phyloP scores from a whole-genome alignment of 2,329 filamentous ascomycete species.

The Dactylella cylindrospora region DNA sequence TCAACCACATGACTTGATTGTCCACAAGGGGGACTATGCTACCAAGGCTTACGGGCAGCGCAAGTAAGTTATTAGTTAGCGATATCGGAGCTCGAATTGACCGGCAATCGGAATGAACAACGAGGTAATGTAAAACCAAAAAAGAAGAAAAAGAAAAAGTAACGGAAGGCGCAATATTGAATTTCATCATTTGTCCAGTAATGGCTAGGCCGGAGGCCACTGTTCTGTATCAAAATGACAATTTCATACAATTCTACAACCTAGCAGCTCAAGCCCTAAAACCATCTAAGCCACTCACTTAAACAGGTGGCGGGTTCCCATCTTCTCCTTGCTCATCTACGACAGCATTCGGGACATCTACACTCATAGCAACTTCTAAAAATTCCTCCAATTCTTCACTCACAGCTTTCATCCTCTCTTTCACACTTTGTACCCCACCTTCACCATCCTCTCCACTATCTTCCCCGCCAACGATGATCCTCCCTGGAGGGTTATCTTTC shows the following conservation, averaged over 20 bases:
- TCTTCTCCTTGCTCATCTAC: slow-evolving; percentile 34
- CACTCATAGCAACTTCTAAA: slow-evolving; percentile 81
- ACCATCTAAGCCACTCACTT: slow-evolving; percentile 1
- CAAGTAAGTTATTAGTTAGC: slow-evolving; percentile 13
- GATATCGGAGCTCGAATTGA: too few relatives aligned
- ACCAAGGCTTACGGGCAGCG: slow-evolving; percentile 86
- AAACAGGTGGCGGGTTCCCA: slow-evolving; percentile 1
- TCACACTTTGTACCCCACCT: slow-evolving; percentile 74
- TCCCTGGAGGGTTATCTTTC: slow-evolving; percentile 89
- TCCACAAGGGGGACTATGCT: slow-evolving; percentile 85
- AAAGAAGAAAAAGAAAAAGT: too few relatives aligned
- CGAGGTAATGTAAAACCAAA: too few relatives aligned
- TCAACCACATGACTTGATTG: slow-evolving; percentile 84
- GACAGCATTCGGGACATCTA: slow-evolving; percentile 62
- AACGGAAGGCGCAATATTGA: too few relatives aligned
- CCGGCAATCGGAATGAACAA: too few relatives aligned
- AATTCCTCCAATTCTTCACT: slow-evolving; percentile 97
- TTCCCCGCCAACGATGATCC: slow-evolving; percentile 91
- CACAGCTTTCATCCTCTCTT: slow-evolving; percentile 94
- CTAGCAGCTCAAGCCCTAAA: neutral
- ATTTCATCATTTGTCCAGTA: too few relatives aligned
- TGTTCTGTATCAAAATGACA: too few relatives aligned
- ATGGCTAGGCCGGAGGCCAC: too few relatives aligned
- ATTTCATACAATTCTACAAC: neutral
- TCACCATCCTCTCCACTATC: slow-evolving; percentile 37